Evolutionary conservation across 2,329 filamentous ascomycete species (phyloP), one percentile per base, ranked within the genome.

Genomic region (Alternaria atra): DNA sequence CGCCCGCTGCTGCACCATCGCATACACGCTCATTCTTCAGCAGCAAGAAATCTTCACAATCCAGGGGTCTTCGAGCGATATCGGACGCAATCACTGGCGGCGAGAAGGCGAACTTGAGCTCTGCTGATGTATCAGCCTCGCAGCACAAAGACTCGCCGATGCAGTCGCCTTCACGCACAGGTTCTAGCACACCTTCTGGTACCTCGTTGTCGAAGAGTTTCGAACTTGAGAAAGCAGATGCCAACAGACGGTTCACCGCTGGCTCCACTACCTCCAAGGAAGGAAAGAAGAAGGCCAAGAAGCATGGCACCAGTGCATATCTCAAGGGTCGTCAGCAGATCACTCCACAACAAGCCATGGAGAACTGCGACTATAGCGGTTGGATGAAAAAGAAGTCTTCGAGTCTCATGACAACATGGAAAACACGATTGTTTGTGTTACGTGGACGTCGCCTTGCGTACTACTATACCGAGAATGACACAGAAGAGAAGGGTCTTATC

Each of bases 361-460:
- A 89, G 63, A 89, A 88, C 63, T 94, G 93, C 56, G 94, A 99
- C 74, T 98, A 97, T 77, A 94, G 90, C 72, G 95, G 95, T 1
- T 99, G 95, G 95, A 99, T 99, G 95, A 98, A 95, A 84, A 99
- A 99, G 85, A 94, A 96, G 80, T 97, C 93, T 61, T 94, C 93
- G 1, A 95, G 94, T 73, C 84, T 98, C 34, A 97, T 99, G 90
- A 93, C 93, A 2, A 97, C 94, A 2, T 99, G 95, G 95, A 99
- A 98, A 75, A 91, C 94, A 12, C 90, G 95, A 12, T 85, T 98
- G n/a, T 99, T 99, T 74, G 90, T 99, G 7, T 87, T 99, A 59
- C 94, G 93, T 73, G 95, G 95, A 30, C 89, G 94, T 53, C 90
- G 95, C 5, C 83, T 99, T 30, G 93, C 94, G 0, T 99, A 99